Conservation (phyloP, 495 filamentous ascomycete genomes). For the Podospora appendiculata region DNA sequence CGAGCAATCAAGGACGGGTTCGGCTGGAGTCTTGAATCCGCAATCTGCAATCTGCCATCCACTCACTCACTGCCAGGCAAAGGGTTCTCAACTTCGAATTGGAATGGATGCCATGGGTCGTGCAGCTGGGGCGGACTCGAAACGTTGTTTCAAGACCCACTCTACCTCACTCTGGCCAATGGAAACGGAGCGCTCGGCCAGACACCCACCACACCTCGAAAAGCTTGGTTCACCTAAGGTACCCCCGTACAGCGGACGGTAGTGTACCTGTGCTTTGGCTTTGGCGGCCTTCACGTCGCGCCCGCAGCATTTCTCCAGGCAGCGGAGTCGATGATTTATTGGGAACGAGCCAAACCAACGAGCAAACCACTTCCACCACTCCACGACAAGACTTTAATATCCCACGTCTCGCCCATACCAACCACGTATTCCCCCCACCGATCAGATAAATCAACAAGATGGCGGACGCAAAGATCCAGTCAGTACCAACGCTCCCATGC, state of each 20-base stretch:
- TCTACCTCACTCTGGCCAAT: background rate
- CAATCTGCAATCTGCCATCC: too few species aligned
- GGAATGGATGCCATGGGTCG: too few species aligned
- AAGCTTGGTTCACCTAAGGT: background rate
- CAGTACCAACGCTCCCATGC: background rate
- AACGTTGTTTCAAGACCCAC: background rate
- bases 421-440: too few species aligned
- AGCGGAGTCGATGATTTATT: background rate
- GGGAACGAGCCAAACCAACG: too few species aligned
- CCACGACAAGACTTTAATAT: too few species aligned
- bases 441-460: background rate
- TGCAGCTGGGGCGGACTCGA: background rate
- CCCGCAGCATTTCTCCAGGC: background rate
- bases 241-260: too few species aligned
- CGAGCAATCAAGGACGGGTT: background rate
- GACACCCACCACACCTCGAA: background rate
- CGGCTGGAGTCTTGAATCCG: too few species aligned
- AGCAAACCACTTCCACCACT: background rate
- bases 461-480: constrained; percentile 1
- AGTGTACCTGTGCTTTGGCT: too few species aligned
- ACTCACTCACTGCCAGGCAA: too few species aligned
- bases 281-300: background rate
- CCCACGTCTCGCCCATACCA: too few species aligned
- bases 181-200: background rate
- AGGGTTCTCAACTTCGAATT: too few species aligned